Evolutionary conservation across 2,329 filamentous ascomycete genomes (phyloP), one percentile per base, ranked within the genome.

Genomic region (Diaporthe vaccinii): DNA sequence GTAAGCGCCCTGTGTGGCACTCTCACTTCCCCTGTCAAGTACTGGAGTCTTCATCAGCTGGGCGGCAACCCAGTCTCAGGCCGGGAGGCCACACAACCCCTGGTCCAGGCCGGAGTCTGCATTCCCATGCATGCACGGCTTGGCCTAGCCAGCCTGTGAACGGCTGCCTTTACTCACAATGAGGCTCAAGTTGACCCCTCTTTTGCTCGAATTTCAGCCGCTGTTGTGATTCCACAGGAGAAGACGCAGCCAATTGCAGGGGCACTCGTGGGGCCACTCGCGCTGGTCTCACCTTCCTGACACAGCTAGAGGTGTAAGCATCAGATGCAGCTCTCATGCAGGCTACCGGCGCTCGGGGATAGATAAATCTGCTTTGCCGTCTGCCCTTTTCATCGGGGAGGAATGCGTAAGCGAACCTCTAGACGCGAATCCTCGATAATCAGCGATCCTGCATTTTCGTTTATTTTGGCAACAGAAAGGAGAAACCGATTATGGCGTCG

Each of bases 301-400:
- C 39, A 41, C 59, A 10, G 59, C 59, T 62, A 36, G 39, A 39
- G 22, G n/a, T 28, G 15, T 31, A 61, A 44, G 36, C 39, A 62
- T 44, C 39, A 28, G 39, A 22, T 14, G 36, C 59, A 62, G 59
- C 39, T 22, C 36, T 28, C 59, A 44, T 44, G 59, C 59, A 46
- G 39, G 59, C 39, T 25, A 22, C 14, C 58, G 22, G 36, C 10
- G 12, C n/a, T 31, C 39, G 15, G 15, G n/a, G 39, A 14, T 62
- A 44, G 36, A 46, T 44, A 62, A 62, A 44, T 62, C 59, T 62
- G 59, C 59, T 39, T 62, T 44, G 59, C 59, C 39, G 14, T 28
- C 49, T 51, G 49, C 49, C 44, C 49, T 5, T 51, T 51, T 14
- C 49, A 14, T 51, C 49, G 22, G 9, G 22, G 22, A 51, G 49